Percentiles rank a stretch among this genome's conserved stretches.
phyloP scores from a whole-genome alignment of 106 monocot genomes.

The Dactylorhiza incarnata region DNA sequence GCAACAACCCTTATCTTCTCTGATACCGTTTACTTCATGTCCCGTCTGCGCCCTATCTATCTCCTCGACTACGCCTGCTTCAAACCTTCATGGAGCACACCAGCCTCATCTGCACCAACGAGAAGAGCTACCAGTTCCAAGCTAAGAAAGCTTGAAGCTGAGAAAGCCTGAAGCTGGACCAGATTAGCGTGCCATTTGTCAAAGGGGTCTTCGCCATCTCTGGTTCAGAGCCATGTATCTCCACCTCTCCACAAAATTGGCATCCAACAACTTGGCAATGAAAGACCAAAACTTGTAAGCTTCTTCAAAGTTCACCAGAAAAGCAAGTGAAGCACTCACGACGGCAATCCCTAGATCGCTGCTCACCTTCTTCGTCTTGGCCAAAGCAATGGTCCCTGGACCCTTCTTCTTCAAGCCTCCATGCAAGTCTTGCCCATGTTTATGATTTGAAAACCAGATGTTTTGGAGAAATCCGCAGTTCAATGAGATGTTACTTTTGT shows the following conservation, averaged over 20 bases:
- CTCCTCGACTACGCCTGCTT: too few relatives aligned
- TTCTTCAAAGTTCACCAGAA: slow-evolving; percentile 59
- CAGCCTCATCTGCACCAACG: too few relatives aligned
- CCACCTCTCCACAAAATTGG: slow-evolving; percentile 80
- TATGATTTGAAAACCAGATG: slow-evolving; percentile 40
- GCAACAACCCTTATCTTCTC: too few relatives aligned
- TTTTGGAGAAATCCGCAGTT: slow-evolving; percentile 47
- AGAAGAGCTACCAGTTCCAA: too few relatives aligned
- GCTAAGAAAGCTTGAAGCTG: too few relatives aligned
- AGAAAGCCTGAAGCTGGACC: too few relatives aligned
- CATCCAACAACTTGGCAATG: slow-evolving; percentile 65
- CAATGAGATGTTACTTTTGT: slow-evolving; percentile 59
- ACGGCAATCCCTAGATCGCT: slow-evolving; percentile 39
- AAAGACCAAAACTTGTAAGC: slow-evolving; percentile 67
- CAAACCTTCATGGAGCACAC: too few relatives aligned
- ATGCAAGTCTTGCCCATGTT: slow-evolving; percentile 28
- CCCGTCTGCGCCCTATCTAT: too few relatives aligned
- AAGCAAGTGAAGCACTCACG: slow-evolving; percentile 56
- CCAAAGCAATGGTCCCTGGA: slow-evolving; percentile 4
- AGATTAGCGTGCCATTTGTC: too few relatives aligned
- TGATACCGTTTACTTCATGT: too few relatives aligned
- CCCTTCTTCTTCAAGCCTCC: slow-evolving; percentile 29
- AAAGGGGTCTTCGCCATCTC: slow-evolving; percentile 7
- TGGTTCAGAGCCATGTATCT: slow-evolving; percentile 70
- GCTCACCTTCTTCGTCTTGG: slow-evolving; percentile 13